Conservation (phyloP, 106 monocot genomes). For the Phalaenopsis aphrodite region DNA sequence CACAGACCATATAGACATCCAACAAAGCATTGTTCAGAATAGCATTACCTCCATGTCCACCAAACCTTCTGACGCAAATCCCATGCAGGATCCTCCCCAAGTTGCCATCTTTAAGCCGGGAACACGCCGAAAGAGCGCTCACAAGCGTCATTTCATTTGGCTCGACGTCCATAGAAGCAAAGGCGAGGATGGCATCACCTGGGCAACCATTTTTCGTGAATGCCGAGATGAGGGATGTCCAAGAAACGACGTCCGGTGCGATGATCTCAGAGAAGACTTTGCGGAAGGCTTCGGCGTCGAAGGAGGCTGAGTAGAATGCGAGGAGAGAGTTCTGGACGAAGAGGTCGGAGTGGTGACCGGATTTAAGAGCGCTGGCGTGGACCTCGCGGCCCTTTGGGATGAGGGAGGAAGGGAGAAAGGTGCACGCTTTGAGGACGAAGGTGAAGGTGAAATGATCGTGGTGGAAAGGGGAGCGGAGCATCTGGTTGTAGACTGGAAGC, state of each 20-base stretch:
- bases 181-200: constrained; percentile 23
- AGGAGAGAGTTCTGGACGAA: constrained; percentile 37
- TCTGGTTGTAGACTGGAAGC: constrained; percentile 22
- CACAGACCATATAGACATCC: constrained; percentile 35
- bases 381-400: constrained; percentile 18
- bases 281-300: constrained; percentile 10
- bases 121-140: constrained; percentile 30
- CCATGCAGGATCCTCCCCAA: constrained; percentile 40
- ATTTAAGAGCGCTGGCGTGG: constrained; percentile 29
- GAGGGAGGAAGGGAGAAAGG: constrained; percentile 10
- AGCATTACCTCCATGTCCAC: constrained; percentile 13
- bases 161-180: constrained; percentile 21
- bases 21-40: constrained; percentile 43
- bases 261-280: constrained; percentile 17
- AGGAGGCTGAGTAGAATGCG: constrained; percentile 25
- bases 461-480: constrained; percentile 10
- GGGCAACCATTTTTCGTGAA: constrained; percentile 22
- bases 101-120: constrained; percentile 5
- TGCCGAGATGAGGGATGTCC: constrained; percentile 35
- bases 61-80: constrained; percentile 16
- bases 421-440: constrained; percentile 28
- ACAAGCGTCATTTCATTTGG: constrained; percentile 47
- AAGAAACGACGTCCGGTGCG: constrained; percentile 29
- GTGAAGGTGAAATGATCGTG: constrained; percentile 33
- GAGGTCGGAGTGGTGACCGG: constrained; percentile 33